phyloP scores from a whole-genome alignment of 495 filamentous ascomycete species.

The Aspergillus baeticus region DNA sequence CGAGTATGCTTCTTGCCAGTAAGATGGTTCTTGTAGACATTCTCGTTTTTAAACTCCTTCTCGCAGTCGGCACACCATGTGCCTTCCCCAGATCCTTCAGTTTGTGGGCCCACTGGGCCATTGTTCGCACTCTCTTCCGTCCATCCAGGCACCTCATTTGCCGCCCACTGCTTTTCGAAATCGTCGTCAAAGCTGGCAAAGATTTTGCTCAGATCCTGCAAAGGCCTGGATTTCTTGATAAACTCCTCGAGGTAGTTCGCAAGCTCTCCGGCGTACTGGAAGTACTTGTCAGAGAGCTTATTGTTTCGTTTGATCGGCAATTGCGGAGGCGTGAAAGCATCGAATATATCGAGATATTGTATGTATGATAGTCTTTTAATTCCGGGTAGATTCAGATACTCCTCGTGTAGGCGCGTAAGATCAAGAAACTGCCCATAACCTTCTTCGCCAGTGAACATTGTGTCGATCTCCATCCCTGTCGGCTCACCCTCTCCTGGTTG shows the following conservation, averaged over 20 bases:
- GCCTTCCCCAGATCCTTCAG: constrained; percentile 64
- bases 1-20: constrained; percentile 89
- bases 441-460: constrained; percentile 95
- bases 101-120: constrained; percentile 43
- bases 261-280: constrained; percentile 79
- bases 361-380: constrained; percentile 82
- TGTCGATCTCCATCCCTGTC: constrained; percentile 67
- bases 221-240: constrained; percentile 72
- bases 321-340: constrained; percentile 73
- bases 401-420: constrained; percentile 76
- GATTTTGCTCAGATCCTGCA: constrained; percentile 80
- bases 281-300: constrained; percentile 88
- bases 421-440: constrained; percentile 88
- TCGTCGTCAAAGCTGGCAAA: constrained; percentile 72
- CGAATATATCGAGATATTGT: constrained; percentile 88
- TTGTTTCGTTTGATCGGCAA: constrained; percentile 70
- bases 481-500: constrained; percentile 65
- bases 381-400: constrained; percentile 84
- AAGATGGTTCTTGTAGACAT: constrained; percentile 88
- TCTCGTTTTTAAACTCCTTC: constrained; percentile 93
- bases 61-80: constrained; percentile 88
- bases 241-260: constrained; percentile 83
- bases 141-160: constrained; percentile 80
- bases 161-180: constrained; percentile 80
- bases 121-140: constrained; percentile 52